phyloP scores from a whole-genome alignment of 2,329 filamentous ascomycete species.

The Pseudogymnoascus sp. region DNA sequence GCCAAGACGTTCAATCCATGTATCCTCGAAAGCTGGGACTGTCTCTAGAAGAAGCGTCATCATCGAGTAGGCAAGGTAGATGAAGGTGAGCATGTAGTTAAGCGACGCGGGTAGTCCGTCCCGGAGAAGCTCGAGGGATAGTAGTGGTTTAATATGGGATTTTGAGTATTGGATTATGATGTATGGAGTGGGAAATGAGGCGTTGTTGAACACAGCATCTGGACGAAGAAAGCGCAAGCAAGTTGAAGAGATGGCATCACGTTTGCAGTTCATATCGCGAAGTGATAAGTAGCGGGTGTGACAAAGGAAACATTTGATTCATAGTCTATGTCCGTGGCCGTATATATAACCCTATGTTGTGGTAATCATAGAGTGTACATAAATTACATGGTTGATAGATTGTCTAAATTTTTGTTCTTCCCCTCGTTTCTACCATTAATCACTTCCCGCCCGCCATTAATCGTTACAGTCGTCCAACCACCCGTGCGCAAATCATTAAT shows the following conservation, averaged over 20 bases:
- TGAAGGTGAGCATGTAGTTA: conserved; percentile 86
- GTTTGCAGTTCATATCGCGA: no score
- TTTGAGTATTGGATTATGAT: background rate
- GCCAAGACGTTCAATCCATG: conserved; percentile 88
- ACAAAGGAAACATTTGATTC: background rate
- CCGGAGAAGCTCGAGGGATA: conserved; percentile 66
- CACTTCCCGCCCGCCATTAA: background rate
- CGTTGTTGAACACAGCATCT: no score
- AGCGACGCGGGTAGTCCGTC: conserved; percentile 65
- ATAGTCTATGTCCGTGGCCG: background rate
- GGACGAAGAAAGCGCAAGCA: no score
- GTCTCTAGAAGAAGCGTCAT: conserved; percentile 82
- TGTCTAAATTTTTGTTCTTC: background rate
- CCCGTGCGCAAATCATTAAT: background rate
- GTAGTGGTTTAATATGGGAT: background rate
- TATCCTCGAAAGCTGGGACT: conserved; percentile 72
- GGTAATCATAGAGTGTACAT: background rate
- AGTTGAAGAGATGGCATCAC: no score
- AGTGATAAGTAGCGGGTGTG: background rate
- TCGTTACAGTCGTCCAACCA: background rate
- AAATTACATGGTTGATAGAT: background rate
- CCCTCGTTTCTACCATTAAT: background rate
- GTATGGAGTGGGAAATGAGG: background rate
- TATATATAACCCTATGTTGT: background rate
- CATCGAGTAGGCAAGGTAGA: conserved; percentile 87